Evolutionary conservation across 371 early-diverging fungal genomes (phyloP).

Genomic region (Lichtheimia ornata): DNA sequence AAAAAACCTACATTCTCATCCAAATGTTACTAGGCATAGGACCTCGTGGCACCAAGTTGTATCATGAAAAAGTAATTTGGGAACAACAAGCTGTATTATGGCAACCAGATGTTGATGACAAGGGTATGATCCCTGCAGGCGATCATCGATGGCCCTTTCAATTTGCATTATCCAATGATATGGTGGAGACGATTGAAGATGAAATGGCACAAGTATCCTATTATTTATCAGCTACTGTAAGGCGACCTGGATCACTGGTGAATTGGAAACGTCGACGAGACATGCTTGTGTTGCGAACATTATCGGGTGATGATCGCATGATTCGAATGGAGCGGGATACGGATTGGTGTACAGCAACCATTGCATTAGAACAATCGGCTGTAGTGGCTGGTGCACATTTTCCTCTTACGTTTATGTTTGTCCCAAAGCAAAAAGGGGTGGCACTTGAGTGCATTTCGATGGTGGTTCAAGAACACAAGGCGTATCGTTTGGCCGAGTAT

Average conservation of each 20-base stretch:
- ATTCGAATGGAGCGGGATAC: conserved; percentile 40
- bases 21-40: conserved; percentile 25
- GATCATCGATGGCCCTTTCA: conserved; percentile 46
- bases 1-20: not conserved
- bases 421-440: conserved; percentile 38
- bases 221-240: conserved; percentile 35
- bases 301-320: conserved; percentile 32
- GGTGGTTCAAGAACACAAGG: conserved; percentile 34
- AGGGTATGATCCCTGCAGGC: conserved; percentile 26
- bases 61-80: conserved; percentile 45
- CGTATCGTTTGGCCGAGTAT: conserved; percentile 47
- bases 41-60: conserved; percentile 34
- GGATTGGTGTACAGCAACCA: conserved; percentile 33
- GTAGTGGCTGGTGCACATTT: conserved; percentile 48
- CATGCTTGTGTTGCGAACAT: conserved; percentile 41
- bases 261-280: conserved; percentile 29
- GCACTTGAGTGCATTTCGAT: conserved; percentile 35
- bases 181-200: conserved; percentile 49
- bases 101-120: conserved; percentile 14
- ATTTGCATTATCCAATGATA: conserved; percentile 37
- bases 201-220: conserved; percentile 45
- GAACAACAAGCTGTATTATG: conserved; percentile 45
- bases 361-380: conserved; percentile 44
- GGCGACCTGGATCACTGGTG: conserved; percentile 27
- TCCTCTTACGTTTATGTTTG: conserved; percentile 35